A percentile compares a stretch with the other conserved stretches of the same genome.
These are phyloP conservation scores for Dianthus caryophyllus DNA, from an alignment of 148 eudicot genomes.

Conservation along the genomic window DNA sequence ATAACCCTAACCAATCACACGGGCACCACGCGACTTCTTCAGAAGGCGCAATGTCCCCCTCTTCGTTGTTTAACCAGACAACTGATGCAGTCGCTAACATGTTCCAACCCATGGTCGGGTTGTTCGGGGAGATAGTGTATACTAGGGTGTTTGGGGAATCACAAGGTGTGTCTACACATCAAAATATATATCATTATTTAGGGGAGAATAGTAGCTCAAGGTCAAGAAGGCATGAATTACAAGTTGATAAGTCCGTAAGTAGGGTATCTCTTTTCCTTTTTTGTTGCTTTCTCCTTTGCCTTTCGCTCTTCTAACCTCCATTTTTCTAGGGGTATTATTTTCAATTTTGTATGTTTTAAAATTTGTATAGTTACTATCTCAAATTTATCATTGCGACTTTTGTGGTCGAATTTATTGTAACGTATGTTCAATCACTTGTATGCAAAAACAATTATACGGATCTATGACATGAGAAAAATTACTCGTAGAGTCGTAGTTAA, in stretches of 20 bases:
- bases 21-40: conserved; percentile 6
- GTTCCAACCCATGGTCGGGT: conserved; percentile 36
- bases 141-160: conserved; percentile 68
- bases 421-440: no score
- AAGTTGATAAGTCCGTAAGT: conserved; percentile 50
- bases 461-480: no score
- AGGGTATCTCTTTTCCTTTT: conserved; percentile 57
- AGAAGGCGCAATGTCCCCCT: conserved; percentile 24
- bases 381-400: no score
- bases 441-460: no score
- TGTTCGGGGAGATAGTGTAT: conserved; percentile 82
- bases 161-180: conserved; percentile 35
- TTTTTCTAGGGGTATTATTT: neutral
- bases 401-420: no score
- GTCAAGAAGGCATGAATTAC: conserved; percentile 56
- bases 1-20: conserved; percentile 34
- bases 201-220: conserved; percentile 41
- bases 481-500: no score
- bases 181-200: conserved; percentile 38
- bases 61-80: conserved; percentile 19
- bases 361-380: no score
- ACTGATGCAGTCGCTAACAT: conserved; percentile 23
- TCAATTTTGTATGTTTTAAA: no score
- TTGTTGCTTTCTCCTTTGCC: conserved; percentile 64
- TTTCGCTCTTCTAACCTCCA: conserved; percentile 45